phyloP scores from a whole-genome alignment of 2,329 filamentous ascomycete species.

The Eutypella sp. region DNA sequence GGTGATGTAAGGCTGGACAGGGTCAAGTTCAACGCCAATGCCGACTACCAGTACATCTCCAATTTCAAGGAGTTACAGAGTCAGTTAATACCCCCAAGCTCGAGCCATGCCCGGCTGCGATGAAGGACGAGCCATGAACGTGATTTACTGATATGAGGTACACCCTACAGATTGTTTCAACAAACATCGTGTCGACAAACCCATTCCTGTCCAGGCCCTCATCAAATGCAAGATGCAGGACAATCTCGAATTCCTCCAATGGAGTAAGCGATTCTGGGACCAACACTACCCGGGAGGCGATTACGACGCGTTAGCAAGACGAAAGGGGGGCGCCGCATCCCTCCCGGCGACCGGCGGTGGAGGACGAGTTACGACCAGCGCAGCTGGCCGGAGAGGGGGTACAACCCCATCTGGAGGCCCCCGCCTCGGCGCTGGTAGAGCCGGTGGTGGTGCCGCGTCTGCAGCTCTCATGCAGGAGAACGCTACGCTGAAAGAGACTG shows the following conservation, averaged over 20 bases:
- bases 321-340: slow-evolving; percentile 69
- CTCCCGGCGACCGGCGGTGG: slow-evolving; percentile 42
- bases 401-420: slow-evolving; percentile 54
- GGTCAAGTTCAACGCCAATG: slow-evolving; percentile 98
- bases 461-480: slow-evolving; percentile 82
- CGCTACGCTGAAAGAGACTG: slow-evolving; percentile 85
- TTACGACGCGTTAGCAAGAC: slow-evolving; percentile 82
- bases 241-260: slow-evolving; percentile 98
- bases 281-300: slow-evolving; percentile 96
- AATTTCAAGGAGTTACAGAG: slow-evolving; percentile 98
- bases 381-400: slow-evolving; percentile 48
- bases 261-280: slow-evolving; percentile 96
- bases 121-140: slow-evolving; percentile 1
- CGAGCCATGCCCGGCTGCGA: background rate
- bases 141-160: background rate
- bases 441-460: slow-evolving; percentile 49
- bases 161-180: slow-evolving; percentile 47
- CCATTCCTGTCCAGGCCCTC: slow-evolving; percentile 80
- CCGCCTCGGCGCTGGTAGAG: slow-evolving; percentile 36
- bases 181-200: slow-evolving; percentile 83
- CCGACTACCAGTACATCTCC: slow-evolving; percentile 94
- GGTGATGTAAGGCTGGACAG: slow-evolving; percentile 89
- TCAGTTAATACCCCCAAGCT: slow-evolving; percentile 42
- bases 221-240: slow-evolving; percentile 99
- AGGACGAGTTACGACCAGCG: slow-evolving; percentile 44